These are phyloP conservation scores for Acanthamoeba lenticulata DNA, from an alignment of 208 protist species.

Conservation along the genomic window DNA sequence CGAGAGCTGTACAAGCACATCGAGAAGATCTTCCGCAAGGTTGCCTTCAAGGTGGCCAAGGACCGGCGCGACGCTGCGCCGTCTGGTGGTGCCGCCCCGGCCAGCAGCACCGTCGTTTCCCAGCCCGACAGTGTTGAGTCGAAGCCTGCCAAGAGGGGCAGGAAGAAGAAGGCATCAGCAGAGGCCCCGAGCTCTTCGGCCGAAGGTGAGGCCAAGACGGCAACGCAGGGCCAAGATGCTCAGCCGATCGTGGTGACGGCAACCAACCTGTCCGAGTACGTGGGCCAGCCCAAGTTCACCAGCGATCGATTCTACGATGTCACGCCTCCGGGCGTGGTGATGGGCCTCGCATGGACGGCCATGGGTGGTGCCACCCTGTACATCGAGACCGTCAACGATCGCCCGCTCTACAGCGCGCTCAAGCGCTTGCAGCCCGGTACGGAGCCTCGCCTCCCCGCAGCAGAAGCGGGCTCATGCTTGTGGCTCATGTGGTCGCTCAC, in stretches of 20 bases:
- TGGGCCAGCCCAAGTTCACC: conserved; percentile 85
- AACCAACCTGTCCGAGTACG: conserved; percentile 75
- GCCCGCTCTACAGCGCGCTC: conserved; percentile 1
- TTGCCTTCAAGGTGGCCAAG: conserved; percentile 24
- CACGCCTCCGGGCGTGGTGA: conserved; percentile 87
- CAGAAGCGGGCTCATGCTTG: not conserved
- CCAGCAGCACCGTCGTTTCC: too few relatives aligned
- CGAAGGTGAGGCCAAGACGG: too few relatives aligned
- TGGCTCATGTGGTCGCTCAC: not conserved
- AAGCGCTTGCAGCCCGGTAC: not conserved
- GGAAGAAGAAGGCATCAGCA: not conserved
- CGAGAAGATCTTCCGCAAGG: not conserved
- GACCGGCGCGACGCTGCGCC: too few relatives aligned
- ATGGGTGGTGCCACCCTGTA: conserved; percentile 86
- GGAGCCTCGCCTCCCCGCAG: not conserved
- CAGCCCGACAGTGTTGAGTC: too few relatives aligned
- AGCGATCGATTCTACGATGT: conserved; percentile 83
- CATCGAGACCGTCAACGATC: conserved; percentile 78
- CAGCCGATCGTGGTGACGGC: not conserved
- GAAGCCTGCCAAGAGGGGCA: too few relatives aligned
- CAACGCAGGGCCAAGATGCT: not conserved
- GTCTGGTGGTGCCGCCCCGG: too few relatives aligned
- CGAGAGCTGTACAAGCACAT: conserved; percentile 41
- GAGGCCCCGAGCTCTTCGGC: too few relatives aligned
- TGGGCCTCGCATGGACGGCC: conserved; percentile 90